A percentile compares a stretch with the other conserved stretches of the same genome.
These are phyloP conservation scores for Zygoascus bituminiphila DNA, from an alignment of 805 yeast genomes.

Conservation along the genomic window DNA sequence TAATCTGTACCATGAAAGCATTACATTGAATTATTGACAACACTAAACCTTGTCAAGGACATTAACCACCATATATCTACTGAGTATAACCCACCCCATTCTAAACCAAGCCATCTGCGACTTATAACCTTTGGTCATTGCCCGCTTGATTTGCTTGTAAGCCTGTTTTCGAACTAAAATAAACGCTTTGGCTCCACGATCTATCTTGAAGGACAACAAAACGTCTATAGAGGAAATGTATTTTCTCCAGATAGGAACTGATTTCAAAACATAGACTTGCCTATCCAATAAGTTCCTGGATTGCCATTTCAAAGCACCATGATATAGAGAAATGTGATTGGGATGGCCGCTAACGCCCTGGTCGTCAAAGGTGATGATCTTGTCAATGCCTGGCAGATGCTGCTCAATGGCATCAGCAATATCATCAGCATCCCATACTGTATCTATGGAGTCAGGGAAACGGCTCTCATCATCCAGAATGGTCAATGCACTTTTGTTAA, in stretches of 20 bases:
- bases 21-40: neutral
- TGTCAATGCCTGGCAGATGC: conserved; percentile 24
- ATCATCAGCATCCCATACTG: conserved; percentile 48
- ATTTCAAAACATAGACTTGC: conserved; percentile 24
- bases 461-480: conserved; percentile 41
- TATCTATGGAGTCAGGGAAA: conserved; percentile 61
- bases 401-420: conserved; percentile 34
- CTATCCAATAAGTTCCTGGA: conserved; percentile 1
- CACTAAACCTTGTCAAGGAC: conserved; percentile 22
- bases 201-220: conserved; percentile 18
- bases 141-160: neutral
- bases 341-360: conserved; percentile 78
- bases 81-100: conserved; percentile 72
- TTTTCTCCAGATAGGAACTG: conserved; percentile 31
- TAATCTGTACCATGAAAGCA: too few species aligned
- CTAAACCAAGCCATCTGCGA: conserved; percentile 96
- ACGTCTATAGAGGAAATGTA: conserved; percentile 30
- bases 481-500: conserved; percentile 32
- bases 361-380: conserved; percentile 71
- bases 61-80: conserved; percentile 72
- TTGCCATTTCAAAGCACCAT: conserved; percentile 19
- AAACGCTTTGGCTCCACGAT: conserved; percentile 8
- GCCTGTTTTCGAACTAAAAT: conserved; percentile 42
- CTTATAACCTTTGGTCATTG: conserved; percentile 66
- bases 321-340: conserved; percentile 50